Evolutionary conservation across 2,329 filamentous ascomycete species (phyloP).

Genomic region (Dryadomyces quercivorus): DNA sequence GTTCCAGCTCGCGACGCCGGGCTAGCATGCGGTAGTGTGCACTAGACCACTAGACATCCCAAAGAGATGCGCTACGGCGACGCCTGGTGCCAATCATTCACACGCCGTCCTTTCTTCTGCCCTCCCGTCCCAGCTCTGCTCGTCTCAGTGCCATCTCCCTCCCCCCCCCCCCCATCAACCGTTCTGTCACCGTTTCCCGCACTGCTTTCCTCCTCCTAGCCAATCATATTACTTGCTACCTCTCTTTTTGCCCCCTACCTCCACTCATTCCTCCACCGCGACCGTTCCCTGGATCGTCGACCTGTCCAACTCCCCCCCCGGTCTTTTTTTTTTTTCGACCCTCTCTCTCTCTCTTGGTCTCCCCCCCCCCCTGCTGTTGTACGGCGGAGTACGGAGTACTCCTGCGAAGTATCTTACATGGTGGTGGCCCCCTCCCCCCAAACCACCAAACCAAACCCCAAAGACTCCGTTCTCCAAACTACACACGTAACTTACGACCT

Average conservation of each 20-base stretch:
- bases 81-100: too few relatives aligned
- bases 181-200: not conserved
- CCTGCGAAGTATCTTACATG: not conserved
- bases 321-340: not conserved
- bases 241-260: not conserved
- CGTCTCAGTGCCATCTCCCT: not conserved
- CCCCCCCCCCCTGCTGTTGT: not conserved
- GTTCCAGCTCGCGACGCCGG: constrained; percentile 1
- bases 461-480: not conserved
- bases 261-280: not conserved
- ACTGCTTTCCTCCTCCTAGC: not conserved
- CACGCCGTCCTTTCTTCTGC: too few relatives aligned
- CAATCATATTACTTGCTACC: not conserved
- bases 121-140: not conserved
- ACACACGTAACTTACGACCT: not conserved
- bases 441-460: not conserved
- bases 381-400: not conserved
- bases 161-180: not conserved
- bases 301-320: not conserved
- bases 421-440: too few relatives aligned
- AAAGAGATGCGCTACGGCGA: not conserved
- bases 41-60: not conserved
- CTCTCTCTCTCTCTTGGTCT: not conserved
- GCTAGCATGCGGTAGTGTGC: not conserved
- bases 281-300: not conserved